Evolutionary conservation across 1,284 basidiomycete species (phyloP), one percentile per base, ranked within the genome.

Genomic region (Chalciporus piperatoides): DNA sequence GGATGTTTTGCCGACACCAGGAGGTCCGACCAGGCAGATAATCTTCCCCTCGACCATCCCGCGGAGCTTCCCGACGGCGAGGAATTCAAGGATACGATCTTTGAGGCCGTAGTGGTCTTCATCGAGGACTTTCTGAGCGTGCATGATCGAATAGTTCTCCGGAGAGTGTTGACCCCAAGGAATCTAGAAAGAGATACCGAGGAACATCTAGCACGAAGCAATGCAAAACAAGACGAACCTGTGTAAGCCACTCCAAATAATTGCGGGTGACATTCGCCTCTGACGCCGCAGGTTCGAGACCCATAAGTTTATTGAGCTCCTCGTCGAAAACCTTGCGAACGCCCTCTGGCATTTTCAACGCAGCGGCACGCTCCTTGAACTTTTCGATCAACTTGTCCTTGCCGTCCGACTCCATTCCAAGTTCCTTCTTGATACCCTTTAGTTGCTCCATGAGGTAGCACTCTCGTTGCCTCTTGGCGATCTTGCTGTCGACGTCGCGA

Each of bases 21-120:
- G 97, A 11, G 96, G 97, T 7, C 96, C 96, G 32, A 91, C 92
- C 21, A 99, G 81, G 65, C 94, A 97, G 49, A 99, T 89, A 61
- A 99, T 99, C 76, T 99, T 98, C 61, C 96, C 96, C 67, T 98
- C 81, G n/a, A 99, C 94, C 0, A 90, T 95, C 9, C 96, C 96
- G 25, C 93, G 82, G 6, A 99, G 80, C 71, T 98, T 98, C 41
- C 95, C 95, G 10, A 99, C 95, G 0, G 97, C 97, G 36, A 99
- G 80, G 77, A 99, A 99, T 69, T 99, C 96, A 41, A 99, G 81
- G 55, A 99, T 98, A 30, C 96, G 89, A 55, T 96, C 90, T 70
- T 89, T 87, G 41, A 99, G 76, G 12, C 96, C 96, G 62, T 98
- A 98, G 68, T 99, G 96, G 66, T 98, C 96, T 64, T 94, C 93